A percentile compares a stretch with the other conserved stretches of the same genome.
Evolutionary conservation across 176 grass and related monocot species (phyloP).

Genomic region (Avena sativa): DNA sequence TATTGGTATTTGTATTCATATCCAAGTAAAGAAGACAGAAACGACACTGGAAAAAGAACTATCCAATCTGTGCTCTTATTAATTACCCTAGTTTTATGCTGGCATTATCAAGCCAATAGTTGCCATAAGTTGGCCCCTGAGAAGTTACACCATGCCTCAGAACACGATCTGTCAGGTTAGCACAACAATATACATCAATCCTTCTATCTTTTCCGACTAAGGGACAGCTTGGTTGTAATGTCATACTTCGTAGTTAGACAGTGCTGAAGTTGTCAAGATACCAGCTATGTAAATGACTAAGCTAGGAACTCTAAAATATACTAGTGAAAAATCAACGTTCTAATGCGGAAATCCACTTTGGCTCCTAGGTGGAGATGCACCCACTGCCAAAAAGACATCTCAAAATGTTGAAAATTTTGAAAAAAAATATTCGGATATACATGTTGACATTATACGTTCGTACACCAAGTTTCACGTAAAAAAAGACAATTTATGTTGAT

Average conservation of each 20-base stretch:
- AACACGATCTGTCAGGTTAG: not conserved
- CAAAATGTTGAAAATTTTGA: too few relatives aligned
- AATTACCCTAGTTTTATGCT: not conserved
- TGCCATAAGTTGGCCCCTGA: constrained; percentile 10
- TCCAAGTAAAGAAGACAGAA: not conserved
- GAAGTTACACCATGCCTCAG: not conserved
- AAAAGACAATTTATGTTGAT: too few relatives aligned
- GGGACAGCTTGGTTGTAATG: constrained; percentile 6
- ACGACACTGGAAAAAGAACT: not conserved
- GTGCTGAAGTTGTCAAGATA: constrained; percentile 7
- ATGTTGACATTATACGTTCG: too few relatives aligned
- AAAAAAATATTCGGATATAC: too few relatives aligned
- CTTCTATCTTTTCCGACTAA: constrained; percentile 16
- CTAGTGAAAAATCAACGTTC: not conserved
- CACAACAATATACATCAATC: constrained; percentile 26
- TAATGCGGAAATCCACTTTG: too few relatives aligned
- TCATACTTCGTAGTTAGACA: not conserved
- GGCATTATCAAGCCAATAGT: constrained; percentile 19
- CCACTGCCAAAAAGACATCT: too few relatives aligned
- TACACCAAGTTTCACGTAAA: too few relatives aligned
- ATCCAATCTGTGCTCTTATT: not conserved
- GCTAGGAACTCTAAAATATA: not conserved
- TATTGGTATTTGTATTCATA: not conserved
- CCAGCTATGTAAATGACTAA: constrained; percentile 23
- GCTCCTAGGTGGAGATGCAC: too few relatives aligned